Base-by-base conservation (phyloP, 2,329 filamentous ascomycete genomes). In the Scedosporium minutisporum region DNA sequence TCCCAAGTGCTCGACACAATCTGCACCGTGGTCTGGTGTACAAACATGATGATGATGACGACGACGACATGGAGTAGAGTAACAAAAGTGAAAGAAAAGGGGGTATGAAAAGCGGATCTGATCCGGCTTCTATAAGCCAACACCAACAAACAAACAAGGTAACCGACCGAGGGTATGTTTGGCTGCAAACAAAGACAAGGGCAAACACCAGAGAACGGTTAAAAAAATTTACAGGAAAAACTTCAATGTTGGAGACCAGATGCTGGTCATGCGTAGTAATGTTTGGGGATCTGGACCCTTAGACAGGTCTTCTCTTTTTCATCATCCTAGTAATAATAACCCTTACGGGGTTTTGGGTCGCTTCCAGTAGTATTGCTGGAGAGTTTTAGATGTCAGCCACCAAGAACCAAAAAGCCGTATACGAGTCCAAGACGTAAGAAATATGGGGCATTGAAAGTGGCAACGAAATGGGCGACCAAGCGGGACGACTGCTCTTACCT, bases 291-390 rank as follows among this genome's bases (percentile, higher is more conserved):
- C 10, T 16, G 53, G 53, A 16, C 7, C 21, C 14, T 21, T 23
- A 23, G 14, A 23, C 51, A 4, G 21, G 12, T 27, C 23, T 57
- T 16, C 16, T 57, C 5, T 7, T 4, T 21, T 3, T 9, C 23
- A 57, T 29, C 14, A 10, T 23, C 18, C 23, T 57, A 27, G 16
- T 57, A 4, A 18, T 27, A 57, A 27, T 27, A 1, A 27, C 48
- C 25, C 16, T 75, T 68, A 87, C 58, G 84, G 84, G 14, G 83
- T 87, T 67, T 78, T 78, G 12, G 85, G 85, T 60, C 80, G 78
- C 76, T 87, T 87, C 85, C 85, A 87, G 72, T 85, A 88, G 69
- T 88, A 88, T 86, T 88, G 85, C 85, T 87, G 66, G 65, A 38
- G 38, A 21, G 21, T 18, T 38, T 38, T 38, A 6, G 21, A 44